A percentile compares a stretch with the other conserved stretches of the same genome.
phyloP scores from a whole-genome alignment of 257 asterid genomes.

The Solanum pimpinellifolium region DNA sequence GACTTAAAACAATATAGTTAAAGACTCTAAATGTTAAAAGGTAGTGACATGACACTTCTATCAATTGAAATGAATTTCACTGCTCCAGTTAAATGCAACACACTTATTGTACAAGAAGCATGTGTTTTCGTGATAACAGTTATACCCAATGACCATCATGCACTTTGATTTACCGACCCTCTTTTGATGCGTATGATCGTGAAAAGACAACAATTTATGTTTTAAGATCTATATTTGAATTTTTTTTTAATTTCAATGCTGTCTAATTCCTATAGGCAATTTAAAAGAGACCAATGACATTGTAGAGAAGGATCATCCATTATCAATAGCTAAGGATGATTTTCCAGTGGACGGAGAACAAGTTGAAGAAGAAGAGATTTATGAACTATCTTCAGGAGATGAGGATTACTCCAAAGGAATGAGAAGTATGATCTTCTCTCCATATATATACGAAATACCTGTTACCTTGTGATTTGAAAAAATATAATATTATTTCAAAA shows the following conservation, averaged over 20 bases:
- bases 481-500: neutral
- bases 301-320: conserved; percentile 20
- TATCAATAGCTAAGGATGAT: conserved; percentile 13
- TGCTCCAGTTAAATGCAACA: neutral
- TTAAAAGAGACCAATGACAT: conserved; percentile 17
- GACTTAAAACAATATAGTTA: neutral
- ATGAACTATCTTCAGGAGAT: conserved; percentile 80
- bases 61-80: neutral
- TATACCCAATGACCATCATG: neutral
- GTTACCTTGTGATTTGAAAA: neutral
- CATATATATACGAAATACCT: neutral
- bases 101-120: neutral
- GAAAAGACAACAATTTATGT: neutral
- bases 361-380: conserved; percentile 36
- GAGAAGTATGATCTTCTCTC: conserved; percentile 48
- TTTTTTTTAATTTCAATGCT: neutral
- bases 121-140: neutral
- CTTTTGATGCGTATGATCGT: neutral
- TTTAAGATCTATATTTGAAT: neutral
- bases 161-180: neutral
- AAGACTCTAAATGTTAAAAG: neutral
- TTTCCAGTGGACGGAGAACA: conserved; percentile 23
- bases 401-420: conserved; percentile 76
- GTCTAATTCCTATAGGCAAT: conserved; percentile 28
- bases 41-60: neutral